Percentiles rank a stretch among this genome's conserved stretches.
Conservation (phyloP, 1,139 yeast genomes). For the Yamadazyma diospyri region DNA sequence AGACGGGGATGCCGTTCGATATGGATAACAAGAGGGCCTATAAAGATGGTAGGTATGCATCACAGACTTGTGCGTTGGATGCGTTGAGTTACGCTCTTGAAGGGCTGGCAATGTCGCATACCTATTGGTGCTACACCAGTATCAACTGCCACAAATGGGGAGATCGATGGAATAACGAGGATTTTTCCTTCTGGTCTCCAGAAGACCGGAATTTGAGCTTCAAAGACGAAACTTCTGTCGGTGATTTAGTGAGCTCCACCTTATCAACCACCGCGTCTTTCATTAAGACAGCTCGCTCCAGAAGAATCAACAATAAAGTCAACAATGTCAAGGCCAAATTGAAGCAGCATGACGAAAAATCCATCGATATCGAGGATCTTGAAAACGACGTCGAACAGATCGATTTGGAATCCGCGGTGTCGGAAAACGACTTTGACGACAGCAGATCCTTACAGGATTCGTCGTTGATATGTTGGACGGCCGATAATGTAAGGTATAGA, state of each 20-base stretch:
- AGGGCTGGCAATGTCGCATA: conserved; percentile 63
- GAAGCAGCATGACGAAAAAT: conserved; percentile 5
- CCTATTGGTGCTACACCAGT: conserved; percentile 83
- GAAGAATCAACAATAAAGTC: conserved; percentile 10
- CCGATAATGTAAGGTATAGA: conserved; percentile 22
- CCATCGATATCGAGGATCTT: conserved; percentile 3
- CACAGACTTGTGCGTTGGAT: conserved; percentile 82
- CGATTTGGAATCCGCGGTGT: conserved; percentile 5
- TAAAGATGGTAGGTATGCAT: conserved; percentile 55
- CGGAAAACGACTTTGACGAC: conserved; percentile 14
- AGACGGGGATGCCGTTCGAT: conserved; percentile 97
- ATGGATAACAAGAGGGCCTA: conserved; percentile 79
- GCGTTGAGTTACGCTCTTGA: conserved; percentile 79
- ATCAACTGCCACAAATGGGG: conserved; percentile 78
- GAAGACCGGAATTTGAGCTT: conserved; percentile 48
- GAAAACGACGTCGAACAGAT: conserved; percentile 8
- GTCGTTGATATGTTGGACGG: conserved; percentile 18
- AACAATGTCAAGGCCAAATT: conserved; percentile 11
- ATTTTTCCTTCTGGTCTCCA: conserved; percentile 78
- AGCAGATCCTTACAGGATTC: conserved; percentile 16
- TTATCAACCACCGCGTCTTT: conserved; percentile 14
- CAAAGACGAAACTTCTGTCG: conserved; percentile 10
- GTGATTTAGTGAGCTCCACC: conserved; percentile 13
- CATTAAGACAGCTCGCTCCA: conserved; percentile 11
- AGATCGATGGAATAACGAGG: conserved; percentile 91